Evolutionary conservation across 345 rosid species (phyloP).

Genomic region (Gossypium longicalyx): DNA sequence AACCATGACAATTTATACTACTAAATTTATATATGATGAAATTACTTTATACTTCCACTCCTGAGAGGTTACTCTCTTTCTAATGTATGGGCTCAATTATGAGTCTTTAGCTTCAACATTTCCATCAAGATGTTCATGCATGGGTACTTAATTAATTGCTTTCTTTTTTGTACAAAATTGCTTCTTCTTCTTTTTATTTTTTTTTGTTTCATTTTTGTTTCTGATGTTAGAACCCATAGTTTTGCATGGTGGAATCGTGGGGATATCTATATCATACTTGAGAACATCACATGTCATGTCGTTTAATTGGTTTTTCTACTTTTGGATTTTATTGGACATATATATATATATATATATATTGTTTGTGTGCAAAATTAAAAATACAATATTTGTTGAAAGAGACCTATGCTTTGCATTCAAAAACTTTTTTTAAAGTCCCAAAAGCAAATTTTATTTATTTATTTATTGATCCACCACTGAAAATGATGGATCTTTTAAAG

Average conservation of each 20-base stretch:
- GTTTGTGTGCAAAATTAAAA: not conserved
- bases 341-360: too few relatives aligned
- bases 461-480: slow-evolving; percentile 3
- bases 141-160: not conserved
- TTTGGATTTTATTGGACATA: not conserved
- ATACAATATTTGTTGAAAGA: slow-evolving; percentile 2
- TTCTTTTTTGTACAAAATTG: too few relatives aligned
- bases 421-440: not conserved
- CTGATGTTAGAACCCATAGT: not conserved
- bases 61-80: too few relatives aligned
- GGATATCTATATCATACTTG: not conserved
- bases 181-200: too few relatives aligned
- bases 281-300: slow-evolving; percentile 11
- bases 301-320: not conserved
- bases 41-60: too few relatives aligned
- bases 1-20: too few relatives aligned
- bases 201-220: too few relatives aligned
- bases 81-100: not conserved
- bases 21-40: too few relatives aligned
- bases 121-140: not conserved
- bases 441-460: not conserved
- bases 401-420: slow-evolving; percentile 1
- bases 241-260: not conserved
- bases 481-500: not conserved
- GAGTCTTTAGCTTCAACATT: not conserved